Conservation (phyloP, 2,329 filamentous ascomycete genomes). For the Aspergillus novofumigatus region DNA sequence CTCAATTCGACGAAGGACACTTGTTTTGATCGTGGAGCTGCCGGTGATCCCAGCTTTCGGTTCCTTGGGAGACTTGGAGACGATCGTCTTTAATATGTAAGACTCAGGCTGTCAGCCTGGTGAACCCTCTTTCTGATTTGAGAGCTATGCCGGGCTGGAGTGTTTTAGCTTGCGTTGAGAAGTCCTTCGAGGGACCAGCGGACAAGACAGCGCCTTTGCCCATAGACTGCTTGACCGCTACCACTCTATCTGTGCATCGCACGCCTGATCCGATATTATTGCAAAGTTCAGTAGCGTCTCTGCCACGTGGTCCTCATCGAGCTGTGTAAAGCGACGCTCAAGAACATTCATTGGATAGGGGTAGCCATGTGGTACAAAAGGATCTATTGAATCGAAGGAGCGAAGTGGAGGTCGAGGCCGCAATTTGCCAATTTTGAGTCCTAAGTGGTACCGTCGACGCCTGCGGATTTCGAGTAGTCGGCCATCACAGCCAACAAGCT, state of each 20-base stretch:
- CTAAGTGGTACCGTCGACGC: neutral
- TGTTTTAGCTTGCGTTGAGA: neutral
- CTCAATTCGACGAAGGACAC: neutral
- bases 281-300: neutral
- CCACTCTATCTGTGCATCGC: neutral
- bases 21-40: neutral
- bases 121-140: neutral
- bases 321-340: neutral
- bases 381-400: neutral
- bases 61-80: neutral
- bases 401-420: neutral
- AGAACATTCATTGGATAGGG: neutral
- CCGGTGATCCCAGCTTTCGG: neutral
- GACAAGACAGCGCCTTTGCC: neutral
- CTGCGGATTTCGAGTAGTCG: neutral
- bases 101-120: neutral
- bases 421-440: neutral
- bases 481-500: neutral
- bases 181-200: neutral
- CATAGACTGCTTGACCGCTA: neutral
- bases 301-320: neutral
- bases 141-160: neutral
- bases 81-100: neutral
- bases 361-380: too few relatives aligned
- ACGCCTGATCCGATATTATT: too few relatives aligned